Conservation (phyloP, 768 basidiomycete species). For the Rhodotorula sphaerocarpa region DNA sequence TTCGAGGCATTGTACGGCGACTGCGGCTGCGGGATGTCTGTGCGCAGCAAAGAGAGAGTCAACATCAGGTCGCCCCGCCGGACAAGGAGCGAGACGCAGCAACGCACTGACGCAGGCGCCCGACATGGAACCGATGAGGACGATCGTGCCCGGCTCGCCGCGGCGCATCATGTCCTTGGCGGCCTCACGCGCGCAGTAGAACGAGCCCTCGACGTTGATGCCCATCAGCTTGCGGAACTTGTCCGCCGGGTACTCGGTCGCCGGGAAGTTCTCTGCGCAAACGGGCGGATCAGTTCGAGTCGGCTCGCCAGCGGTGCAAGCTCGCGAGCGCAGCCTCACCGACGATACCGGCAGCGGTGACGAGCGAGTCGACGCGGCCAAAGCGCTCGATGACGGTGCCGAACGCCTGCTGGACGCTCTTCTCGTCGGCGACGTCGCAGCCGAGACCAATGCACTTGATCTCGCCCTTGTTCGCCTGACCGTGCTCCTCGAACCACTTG, state of each 20-base stretch:
- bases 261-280: conserved; percentile 35
- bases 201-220: conserved; percentile 82
- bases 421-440: conserved; percentile 81
- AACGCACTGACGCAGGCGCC: conserved; percentile 55
- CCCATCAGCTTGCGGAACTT: conserved; percentile 75
- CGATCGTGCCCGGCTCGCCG: conserved; percentile 48
- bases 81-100: background rate
- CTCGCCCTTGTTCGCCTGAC: conserved; percentile 52
- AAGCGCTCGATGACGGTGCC: conserved; percentile 55
- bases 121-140: conserved; percentile 84
- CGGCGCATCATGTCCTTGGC: conserved; percentile 83
- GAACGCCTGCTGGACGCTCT: conserved; percentile 66
- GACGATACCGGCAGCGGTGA: conserved; percentile 67
- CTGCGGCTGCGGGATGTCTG: conserved; percentile 47
- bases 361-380: conserved; percentile 70
- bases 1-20: conserved; percentile 95
- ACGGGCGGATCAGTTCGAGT: conserved; percentile 35
- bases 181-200: conserved; percentile 93
- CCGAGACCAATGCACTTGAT: conserved; percentile 65
- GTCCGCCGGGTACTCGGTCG: conserved; percentile 63
- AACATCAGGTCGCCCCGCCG: background rate
- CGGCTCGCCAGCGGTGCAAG: too few species aligned
- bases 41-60: background rate
- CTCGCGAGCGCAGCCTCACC: conserved; percentile 9
- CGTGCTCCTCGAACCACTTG: conserved; percentile 50